Base-by-base conservation (phyloP, 345 rosid genomes). In the Citropsis articulata region DNA sequence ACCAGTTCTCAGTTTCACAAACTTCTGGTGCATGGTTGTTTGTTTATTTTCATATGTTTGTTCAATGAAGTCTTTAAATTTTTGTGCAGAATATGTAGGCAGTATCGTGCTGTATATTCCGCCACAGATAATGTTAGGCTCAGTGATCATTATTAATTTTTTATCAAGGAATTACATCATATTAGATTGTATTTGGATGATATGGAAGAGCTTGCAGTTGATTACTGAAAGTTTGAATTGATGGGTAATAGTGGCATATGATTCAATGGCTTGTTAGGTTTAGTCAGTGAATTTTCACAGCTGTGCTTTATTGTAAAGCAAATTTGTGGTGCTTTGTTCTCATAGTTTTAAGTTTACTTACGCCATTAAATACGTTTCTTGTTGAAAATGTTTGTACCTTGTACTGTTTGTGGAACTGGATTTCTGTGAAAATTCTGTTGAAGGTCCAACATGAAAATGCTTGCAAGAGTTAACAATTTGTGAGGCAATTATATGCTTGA, bases 401-500 rank as follows among this genome's bases (percentile, higher is more conserved):
- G 33, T 13, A 21, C 53, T 72, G 24, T 19, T 35, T 57, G n/a
- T 21, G 22, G 38, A 66, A 22, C n/a, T 57, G 33, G 57, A 48
- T 13, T 65, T 19, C 30, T 64, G 12, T 64, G 30, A n/a, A 30
- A 75, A 50, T 40, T 31, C 18, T 65, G 53, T 50, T 28, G 59
- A 48, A 64, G 36, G 50, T 50, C 48, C 65, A 7, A 10, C 22
- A 0, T 12, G 22, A 12, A 75, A 55, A 50, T 75, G 38, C 13
- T 42, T 63, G 22, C 69, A 63, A 10, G 63, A 74, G 57, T 40
- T 31, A 40, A 18, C 50, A 35, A 38, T 16, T 40, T 42, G 30
- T 62, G 35, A 40, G 9, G 59, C 77, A 63, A 62, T 50, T 64
- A 21, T 75, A 53, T 33, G 38, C 38, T 76, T 66, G 19, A 76